phyloP scores from a whole-genome alignment of 78 protist species.

The Planoprotostelium fungivorum region DNA sequence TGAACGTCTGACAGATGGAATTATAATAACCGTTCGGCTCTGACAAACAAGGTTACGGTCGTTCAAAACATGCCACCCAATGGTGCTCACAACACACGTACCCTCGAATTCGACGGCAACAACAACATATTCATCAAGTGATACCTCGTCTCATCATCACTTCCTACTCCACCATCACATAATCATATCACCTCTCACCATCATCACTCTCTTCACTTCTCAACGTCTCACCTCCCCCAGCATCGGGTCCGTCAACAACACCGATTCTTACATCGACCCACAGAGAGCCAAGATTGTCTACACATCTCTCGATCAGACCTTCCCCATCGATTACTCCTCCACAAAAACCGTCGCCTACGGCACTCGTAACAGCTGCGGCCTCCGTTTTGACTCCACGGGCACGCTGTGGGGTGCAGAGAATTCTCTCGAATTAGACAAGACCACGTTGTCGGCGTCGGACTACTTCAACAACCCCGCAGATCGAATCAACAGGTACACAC shows the following conservation, averaged over 20 bases:
- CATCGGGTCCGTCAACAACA: neutral
- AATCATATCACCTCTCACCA: no score
- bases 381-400: neutral
- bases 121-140: neutral
- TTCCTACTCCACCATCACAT: neutral
- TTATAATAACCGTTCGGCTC: neutral
- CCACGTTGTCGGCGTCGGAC: no score
- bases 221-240: no score
- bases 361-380: neutral
- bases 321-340: neutral
- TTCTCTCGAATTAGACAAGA: neutral
- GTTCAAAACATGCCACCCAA: neutral
- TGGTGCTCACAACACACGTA: neutral
- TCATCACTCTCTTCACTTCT: no score
- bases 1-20: neutral
- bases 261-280: neutral
- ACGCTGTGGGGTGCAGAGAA: neutral
- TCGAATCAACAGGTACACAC: neutral
- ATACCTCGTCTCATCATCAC: neutral
- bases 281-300: neutral
- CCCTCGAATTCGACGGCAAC: neutral
- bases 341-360: neutral
- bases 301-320: neutral
- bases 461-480: neutral
- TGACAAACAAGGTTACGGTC: neutral